A percentile compares a stretch with the other conserved stretches of the same genome.
Evolutionary conservation across 1,284 basidiomycete species (phyloP).

Genomic region (Melanopsichium pennsylvanicum): DNA sequence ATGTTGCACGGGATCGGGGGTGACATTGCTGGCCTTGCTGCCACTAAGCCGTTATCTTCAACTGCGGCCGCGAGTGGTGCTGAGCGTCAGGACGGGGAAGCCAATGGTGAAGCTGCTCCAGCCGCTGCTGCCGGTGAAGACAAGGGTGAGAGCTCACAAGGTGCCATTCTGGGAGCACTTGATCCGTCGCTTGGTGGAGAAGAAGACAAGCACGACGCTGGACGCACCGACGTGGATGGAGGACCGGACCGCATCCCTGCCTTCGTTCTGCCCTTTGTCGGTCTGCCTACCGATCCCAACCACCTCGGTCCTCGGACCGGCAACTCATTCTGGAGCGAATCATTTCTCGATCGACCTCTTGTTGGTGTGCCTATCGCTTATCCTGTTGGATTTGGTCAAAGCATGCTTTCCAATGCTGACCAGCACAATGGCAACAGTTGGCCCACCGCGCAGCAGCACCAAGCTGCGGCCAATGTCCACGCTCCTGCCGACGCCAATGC

Average conservation of each 20-base stretch:
- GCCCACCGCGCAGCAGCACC: slow-evolving; percentile 10
- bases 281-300: slow-evolving; percentile 41
- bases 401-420: slow-evolving; percentile 5
- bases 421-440: slow-evolving; percentile 32
- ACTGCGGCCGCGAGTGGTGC: slow-evolving; percentile 5
- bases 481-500: neutral
- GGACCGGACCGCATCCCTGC: slow-evolving; percentile 33
- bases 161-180: slow-evolving; percentile 20
- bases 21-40: slow-evolving; percentile 25
- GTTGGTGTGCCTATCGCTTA: slow-evolving; percentile 44
- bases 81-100: slow-evolving; percentile 13
- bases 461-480: slow-evolving; percentile 1
- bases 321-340: slow-evolving; percentile 40
- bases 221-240: slow-evolving; percentile 25
- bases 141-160: slow-evolving; percentile 3
- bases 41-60: slow-evolving; percentile 8
- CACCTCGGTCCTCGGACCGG: slow-evolving; percentile 36
- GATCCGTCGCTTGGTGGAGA: slow-evolving; percentile 28
- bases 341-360: slow-evolving; percentile 42
- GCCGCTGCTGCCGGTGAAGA: neutral
- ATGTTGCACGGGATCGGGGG: slow-evolving; percentile 42
- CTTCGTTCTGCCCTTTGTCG: slow-evolving; percentile 44
- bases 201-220: slow-evolving; percentile 6
- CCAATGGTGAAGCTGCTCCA: neutral
- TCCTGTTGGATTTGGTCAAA: slow-evolving; percentile 38